A percentile compares a stretch with the other conserved stretches of the same genome.
These are phyloP conservation scores for Salix suchowensis DNA, from an alignment of 345 rosid genomes.

Conservation along the genomic window DNA sequence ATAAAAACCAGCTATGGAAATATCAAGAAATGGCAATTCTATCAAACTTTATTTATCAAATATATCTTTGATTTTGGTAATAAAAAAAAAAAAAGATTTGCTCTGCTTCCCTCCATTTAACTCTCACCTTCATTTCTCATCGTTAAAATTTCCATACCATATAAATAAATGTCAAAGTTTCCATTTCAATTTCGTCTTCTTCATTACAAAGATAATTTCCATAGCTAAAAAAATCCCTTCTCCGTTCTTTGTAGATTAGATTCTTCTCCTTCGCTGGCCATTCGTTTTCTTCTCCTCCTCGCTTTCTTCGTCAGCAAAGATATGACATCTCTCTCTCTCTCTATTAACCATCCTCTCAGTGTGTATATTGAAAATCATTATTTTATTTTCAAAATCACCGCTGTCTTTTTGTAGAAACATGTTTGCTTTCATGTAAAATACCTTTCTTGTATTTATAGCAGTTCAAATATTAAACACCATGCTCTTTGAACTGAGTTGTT, in stretches of 20 bases:
- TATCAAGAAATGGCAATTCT: too few species aligned
- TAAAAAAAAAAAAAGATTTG: too few species aligned
- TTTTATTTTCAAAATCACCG: background rate
- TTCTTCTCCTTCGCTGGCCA: conserved; percentile 23
- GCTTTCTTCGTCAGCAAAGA: background rate
- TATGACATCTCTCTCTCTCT: background rate
- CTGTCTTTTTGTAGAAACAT: background rate
- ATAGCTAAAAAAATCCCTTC: background rate
- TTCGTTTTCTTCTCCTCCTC: conserved; percentile 1
- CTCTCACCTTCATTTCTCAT: background rate
- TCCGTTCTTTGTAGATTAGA: background rate
- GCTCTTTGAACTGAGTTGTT: background rate
- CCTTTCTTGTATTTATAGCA: background rate
- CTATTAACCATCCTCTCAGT: background rate
- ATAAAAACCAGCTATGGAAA: too few species aligned
- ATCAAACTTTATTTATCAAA: too few species aligned
- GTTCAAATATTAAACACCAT: background rate
- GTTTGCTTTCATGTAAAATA: background rate
- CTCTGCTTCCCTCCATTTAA: background rate
- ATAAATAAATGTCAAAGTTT: background rate
- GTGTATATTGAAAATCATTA: too few species aligned
- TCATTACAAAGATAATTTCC: background rate
- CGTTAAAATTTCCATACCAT: too few species aligned
- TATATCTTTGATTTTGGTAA: too few species aligned
- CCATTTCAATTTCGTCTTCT: conserved; percentile 2